A percentile compares a stretch with the other conserved stretches of the same genome.
These are phyloP conservation scores for Zizania palustris DNA, from an alignment of 202 grass and related monocot genomes.

Conservation along the genomic window DNA sequence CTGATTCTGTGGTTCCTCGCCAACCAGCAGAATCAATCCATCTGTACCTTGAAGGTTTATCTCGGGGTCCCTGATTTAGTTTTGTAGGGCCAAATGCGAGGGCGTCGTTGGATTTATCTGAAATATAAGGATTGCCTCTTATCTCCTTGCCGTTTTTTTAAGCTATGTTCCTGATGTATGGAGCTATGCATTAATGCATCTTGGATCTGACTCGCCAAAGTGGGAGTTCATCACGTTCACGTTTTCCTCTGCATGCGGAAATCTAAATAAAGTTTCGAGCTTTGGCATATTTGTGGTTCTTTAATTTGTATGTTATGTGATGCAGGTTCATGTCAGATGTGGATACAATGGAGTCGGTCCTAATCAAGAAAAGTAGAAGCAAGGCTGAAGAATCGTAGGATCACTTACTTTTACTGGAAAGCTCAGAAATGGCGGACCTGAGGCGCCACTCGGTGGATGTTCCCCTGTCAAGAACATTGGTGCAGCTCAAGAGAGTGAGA, in stretches of 20 bases:
- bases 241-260: conserved; percentile 13
- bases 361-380: conserved; percentile 13
- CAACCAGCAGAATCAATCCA: neutral
- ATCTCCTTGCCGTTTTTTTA: neutral
- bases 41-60: conserved; percentile 5
- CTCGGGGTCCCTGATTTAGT: conserved; percentile 20
- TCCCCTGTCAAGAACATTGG: conserved; percentile 91
- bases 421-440: conserved; percentile 60
- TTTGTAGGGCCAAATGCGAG: neutral
- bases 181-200: neutral
- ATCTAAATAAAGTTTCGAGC: neutral
- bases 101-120: neutral
- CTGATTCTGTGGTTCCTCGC: conserved; percentile 29
- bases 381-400: conserved; percentile 45
- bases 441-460: conserved; percentile 81
- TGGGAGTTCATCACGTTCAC: neutral
- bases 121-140: neutral
- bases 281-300: conserved; percentile 26
- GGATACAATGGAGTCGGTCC: conserved; percentile 22
- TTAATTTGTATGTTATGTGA: conserved; percentile 21
- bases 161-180: neutral
- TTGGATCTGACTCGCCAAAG: neutral
- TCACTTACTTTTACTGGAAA: conserved; percentile 17
- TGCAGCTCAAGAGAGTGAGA: conserved; percentile 88
- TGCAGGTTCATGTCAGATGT: conserved; percentile 38